Base-by-base conservation (phyloP, 768 basidiomycete genomes). In the Lactarius hengduanensis region DNA sequence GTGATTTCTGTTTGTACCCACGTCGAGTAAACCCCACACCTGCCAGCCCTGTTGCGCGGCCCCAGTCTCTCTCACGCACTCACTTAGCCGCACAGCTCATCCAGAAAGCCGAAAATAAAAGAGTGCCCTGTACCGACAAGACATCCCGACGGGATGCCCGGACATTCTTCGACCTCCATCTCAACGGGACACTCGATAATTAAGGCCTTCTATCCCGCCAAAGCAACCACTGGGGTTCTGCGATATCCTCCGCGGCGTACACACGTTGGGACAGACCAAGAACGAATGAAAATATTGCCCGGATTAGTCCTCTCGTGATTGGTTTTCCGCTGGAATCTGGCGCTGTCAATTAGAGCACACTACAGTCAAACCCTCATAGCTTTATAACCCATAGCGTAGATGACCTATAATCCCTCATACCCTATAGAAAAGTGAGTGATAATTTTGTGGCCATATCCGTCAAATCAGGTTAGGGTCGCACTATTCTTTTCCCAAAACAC, bases 171-270 rank as follows among this genome's bases (percentile, higher is more conserved):
- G 53, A 28, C 38, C 4, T 64, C 36, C 32, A 9, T 43, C 34
- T 50, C 26, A 22, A 20, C 41, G 60, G 34, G 34, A 38, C 40
- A 15, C 36, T 26, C 15, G 26, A 45, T 11, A 30, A 67, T 45
- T 58, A 63, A 38, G 28, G 20, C 40, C 22, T 59, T 55, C 22
- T 67, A 38, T 32, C 32, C 57, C 50, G 61, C 40, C 13, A 59
- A 8, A 55, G 36, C 22, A 26, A 40, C 26, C 36, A 34, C 30
- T 36, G 65, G 34, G 55, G 45, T 30, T 62, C 47, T 61, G 61
- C 64, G 55, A 54, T 34, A 53, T 55, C 30, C 38, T 62, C 65
- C 47, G 61, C 57, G 41, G 57, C 61, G 13, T 63, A 28, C 50
- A 63, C 57, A 50, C 62, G 53, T 34, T 32, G 50, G 58, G 53